phyloP scores from a whole-genome alignment of 306 rosid genomes.

The Sesbania bispinosa region DNA sequence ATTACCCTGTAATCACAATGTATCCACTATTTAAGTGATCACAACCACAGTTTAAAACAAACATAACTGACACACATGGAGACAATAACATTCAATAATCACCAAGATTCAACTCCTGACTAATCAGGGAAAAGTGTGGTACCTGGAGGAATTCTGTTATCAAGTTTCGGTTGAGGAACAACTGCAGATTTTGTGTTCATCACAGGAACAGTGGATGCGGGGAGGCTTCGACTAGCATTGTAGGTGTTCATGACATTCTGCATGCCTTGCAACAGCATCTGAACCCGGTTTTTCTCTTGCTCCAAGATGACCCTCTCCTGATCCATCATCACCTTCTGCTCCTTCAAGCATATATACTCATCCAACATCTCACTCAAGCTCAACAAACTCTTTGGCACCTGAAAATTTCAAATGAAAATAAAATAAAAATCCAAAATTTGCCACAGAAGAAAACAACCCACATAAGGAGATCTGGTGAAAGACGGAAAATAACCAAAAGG shows the following conservation, averaged over 20 bases:
- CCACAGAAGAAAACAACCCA: too few relatives aligned
- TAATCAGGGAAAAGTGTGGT: background rate
- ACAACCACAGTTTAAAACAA: background rate
- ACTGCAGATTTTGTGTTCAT: background rate
- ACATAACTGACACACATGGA: background rate
- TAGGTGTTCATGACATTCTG: constrained; percentile 53
- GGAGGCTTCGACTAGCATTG: constrained; percentile 34
- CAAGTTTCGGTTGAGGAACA: constrained; percentile 29
- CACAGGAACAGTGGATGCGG: background rate
- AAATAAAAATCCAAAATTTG: background rate
- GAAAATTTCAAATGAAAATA: background rate
- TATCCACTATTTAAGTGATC: background rate
- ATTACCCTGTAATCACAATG: background rate
- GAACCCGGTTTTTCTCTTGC: constrained; percentile 61
- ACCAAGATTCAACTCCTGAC: background rate
- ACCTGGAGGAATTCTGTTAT: constrained; percentile 40
- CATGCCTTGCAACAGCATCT: constrained; percentile 59
- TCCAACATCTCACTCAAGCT: constrained; percentile 58
- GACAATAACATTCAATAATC: background rate
- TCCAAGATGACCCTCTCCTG: constrained; percentile 54
- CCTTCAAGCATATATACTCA: constrained; percentile 73
- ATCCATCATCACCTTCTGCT: constrained; percentile 60
- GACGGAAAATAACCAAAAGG: too few relatives aligned
- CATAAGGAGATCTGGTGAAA: too few relatives aligned
- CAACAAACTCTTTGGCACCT: constrained; percentile 71